Evolutionary conservation across 2,329 filamentous ascomycete genomes (phyloP).

Genomic region (Cordyceps cateniannulata): DNA sequence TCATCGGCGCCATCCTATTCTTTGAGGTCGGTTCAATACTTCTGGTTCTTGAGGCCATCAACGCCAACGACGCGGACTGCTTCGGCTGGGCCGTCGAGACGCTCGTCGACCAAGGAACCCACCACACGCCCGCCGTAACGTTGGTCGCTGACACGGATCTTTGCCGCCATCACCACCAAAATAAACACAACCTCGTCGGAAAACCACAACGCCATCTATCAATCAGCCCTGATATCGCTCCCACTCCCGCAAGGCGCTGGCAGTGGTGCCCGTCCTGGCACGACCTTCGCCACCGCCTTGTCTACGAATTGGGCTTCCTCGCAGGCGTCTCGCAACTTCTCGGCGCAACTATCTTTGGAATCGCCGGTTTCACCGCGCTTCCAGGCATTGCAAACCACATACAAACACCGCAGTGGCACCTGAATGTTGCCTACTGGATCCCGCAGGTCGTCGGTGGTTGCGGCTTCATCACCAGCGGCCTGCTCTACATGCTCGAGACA

Average conservation of each 20-base stretch:
- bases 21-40: slow-evolving; percentile 1
- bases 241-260: background rate
- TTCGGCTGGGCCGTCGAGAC: slow-evolving; percentile 11
- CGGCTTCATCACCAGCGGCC: slow-evolving; percentile 53
- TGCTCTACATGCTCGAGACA: slow-evolving; percentile 60
- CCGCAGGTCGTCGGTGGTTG: slow-evolving; percentile 55
- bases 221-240: too few relatives aligned
- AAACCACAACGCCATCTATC: background rate
- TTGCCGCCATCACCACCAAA: slow-evolving; percentile 4
- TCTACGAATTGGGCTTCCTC: slow-evolving; percentile 56
- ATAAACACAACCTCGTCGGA: slow-evolving; percentile 1
- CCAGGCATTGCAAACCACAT: slow-evolving; percentile 50
- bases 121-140: background rate
- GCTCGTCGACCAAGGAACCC: background rate
- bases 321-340: slow-evolving; percentile 50
- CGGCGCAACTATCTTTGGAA: slow-evolving; percentile 58
- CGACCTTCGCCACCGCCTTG: background rate
- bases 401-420: slow-evolving; percentile 30
- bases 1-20: background rate
- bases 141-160: background rate
- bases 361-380: slow-evolving; percentile 23
- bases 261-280: slow-evolving; percentile 6
- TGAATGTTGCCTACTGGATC: slow-evolving; percentile 53
- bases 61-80: slow-evolving; percentile 2
- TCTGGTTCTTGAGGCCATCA: slow-evolving; percentile 9